A percentile compares a stretch with the other conserved stretches of the same genome.
These are phyloP conservation scores for Fusarium verrucosum DNA, from an alignment of 2,329 filamentous ascomycete species.

Conservation along the genomic window DNA sequence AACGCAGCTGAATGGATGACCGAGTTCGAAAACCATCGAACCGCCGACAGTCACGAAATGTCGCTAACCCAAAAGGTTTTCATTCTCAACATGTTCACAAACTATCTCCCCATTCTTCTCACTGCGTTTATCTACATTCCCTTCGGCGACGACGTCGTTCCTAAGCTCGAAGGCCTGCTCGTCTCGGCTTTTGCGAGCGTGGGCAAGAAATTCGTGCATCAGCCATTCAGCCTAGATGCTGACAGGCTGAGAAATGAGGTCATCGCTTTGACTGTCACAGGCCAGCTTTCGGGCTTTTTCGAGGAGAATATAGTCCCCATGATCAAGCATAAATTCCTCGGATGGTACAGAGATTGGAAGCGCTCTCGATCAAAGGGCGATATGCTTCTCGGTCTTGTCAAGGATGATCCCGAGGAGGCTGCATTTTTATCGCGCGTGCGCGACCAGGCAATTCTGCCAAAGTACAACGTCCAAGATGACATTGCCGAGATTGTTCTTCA, in stretches of 20 bases:
- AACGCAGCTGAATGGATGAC: conserved; percentile 70
- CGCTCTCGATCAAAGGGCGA: conserved; percentile 51
- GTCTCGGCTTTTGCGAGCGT: conserved; percentile 58
- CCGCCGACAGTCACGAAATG: conserved; percentile 72
- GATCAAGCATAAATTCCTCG: conserved; percentile 67
- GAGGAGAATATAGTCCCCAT: conserved; percentile 77
- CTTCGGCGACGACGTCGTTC: conserved; percentile 73
- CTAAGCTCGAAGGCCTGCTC: conserved; percentile 70
- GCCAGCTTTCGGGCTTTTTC: conserved; percentile 75
- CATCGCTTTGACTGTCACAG: conserved; percentile 78
- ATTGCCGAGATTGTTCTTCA: conserved; percentile 78
- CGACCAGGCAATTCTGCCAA: conserved; percentile 71
- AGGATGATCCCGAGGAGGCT: conserved; percentile 70
- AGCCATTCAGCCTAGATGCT: conserved; percentile 71
- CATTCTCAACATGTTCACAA: conserved; percentile 81
- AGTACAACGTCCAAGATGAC: conserved; percentile 78
- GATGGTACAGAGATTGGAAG: conserved; percentile 56
- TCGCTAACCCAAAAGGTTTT: conserved; percentile 79
- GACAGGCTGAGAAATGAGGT: conserved; percentile 75
- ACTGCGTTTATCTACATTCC: conserved; percentile 84
- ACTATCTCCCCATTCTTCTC: conserved; percentile 78
- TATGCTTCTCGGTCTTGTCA: conserved; percentile 56
- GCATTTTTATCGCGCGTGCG: conserved; percentile 71
- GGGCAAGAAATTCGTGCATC: conserved; percentile 61
- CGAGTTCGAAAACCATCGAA: conserved; percentile 80